A percentile compares a stretch with the other conserved stretches of the same genome.
Conservation (phyloP, 305 asterid genomes). For the Solanum chacoense region DNA sequence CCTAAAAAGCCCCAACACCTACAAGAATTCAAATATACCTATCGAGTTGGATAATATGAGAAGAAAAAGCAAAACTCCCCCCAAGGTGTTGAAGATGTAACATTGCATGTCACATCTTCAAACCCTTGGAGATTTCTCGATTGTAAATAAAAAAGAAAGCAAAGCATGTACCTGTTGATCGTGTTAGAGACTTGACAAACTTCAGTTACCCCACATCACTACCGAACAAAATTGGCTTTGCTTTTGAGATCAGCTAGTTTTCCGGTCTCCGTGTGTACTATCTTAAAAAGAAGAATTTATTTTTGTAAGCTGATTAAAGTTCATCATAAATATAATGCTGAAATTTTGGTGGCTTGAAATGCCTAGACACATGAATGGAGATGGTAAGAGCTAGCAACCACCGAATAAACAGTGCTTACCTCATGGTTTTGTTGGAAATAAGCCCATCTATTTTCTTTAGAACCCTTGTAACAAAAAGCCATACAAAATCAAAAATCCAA, state of each 20-base stretch:
- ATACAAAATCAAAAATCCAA: conserved; percentile 9
- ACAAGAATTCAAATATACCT: conserved; percentile 13
- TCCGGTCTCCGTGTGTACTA: conserved; percentile 26
- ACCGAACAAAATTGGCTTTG: conserved; percentile 17
- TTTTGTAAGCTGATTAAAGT: not conserved
- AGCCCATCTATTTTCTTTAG: conserved; percentile 82
- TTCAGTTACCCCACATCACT: conserved; percentile 16
- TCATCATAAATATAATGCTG: not conserved
- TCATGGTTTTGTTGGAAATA: conserved; percentile 43
- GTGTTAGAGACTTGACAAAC: conserved; percentile 12
- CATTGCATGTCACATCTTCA: not conserved
- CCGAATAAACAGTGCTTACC: conserved; percentile 26
- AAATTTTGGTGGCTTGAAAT: not conserved
- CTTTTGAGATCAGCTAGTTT: conserved; percentile 22
- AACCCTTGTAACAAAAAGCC: conserved; percentile 41
- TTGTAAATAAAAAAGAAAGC: not conserved
- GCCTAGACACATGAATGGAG: not conserved
- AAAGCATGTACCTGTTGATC: conserved; percentile 30
- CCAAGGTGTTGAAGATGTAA: not conserved
- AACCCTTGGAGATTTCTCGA: not conserved
- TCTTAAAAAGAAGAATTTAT: conserved; percentile 15
- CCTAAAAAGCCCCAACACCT: conserved; percentile 40
- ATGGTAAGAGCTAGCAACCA: not conserved
- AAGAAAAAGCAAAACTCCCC: not conserved
- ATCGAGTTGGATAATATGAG: not conserved